Base-by-base conservation (phyloP, 2,329 filamentous ascomycete species). In the Fusarium sp. region DNA sequence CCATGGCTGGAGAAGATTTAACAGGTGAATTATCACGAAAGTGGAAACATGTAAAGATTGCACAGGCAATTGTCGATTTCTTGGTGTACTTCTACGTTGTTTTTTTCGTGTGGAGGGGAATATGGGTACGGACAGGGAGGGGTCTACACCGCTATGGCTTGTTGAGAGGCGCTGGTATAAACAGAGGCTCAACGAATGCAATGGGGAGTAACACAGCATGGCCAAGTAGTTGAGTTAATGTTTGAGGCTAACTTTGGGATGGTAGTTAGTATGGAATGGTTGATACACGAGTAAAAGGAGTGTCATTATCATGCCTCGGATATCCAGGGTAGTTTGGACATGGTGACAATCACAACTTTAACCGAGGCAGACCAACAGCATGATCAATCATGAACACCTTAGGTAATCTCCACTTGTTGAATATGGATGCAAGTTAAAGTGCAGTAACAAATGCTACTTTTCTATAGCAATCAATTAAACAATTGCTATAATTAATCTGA, bases 1-100 rank as follows among this genome's bases (percentile, higher is more conserved):
- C 65, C 76, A 77, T 77, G 40, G 31, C 67, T 57, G 26, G 26
- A 34, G 13, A 26, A 21, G 21, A 24, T 7, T 31, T 31, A 39
- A 36, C 36, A 50, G 19, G 33, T 26, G 28, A 31, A 31, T 10
- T 58, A 45, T 58, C 40, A 55, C 50, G 33, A 4, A 36, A 58
- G 44, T 21, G 44, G 28, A 38, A 60, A 36, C 46, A 62, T 43
- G 46, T 43, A 49, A 33, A 26, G 34, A 21, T 45, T 59, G 62
- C 62, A 65, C 49, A 22, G 24, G 24, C 17, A 45, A 19, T 31
- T 14, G 15, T 7, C 33, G 24, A 8, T 17, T n/a, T 43, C 14
- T 43, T n/a, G 19, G 19, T 42, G 22, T 17, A 17, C 14, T 43
- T 26, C 40, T 22, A 43, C 22, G 22, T 7, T 26, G 22, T 15